Conservation (phyloP, 768 basidiomycete species). For the Myochromella boudieri region DNA sequence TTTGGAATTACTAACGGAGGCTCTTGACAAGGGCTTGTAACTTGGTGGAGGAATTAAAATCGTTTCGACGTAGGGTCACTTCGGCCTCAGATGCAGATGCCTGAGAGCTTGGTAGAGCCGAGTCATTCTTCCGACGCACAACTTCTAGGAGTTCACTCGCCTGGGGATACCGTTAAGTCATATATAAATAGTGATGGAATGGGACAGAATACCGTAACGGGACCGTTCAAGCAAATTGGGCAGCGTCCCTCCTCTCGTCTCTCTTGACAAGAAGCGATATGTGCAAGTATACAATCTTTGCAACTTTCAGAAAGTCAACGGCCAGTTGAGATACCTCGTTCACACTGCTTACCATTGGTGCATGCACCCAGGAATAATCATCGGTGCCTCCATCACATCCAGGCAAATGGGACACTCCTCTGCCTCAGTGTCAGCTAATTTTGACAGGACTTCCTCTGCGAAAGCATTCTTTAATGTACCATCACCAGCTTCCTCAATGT, state of each 20-base stretch:
- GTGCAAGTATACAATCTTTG: conserved; percentile 85
- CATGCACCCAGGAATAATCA: conserved; percentile 73
- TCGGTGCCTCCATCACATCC: conserved; percentile 70
- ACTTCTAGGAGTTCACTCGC: conserved; percentile 66
- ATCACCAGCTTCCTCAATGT: conserved; percentile 31
- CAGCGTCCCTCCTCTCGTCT: conserved; percentile 72
- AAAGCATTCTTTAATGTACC: conserved; percentile 41
- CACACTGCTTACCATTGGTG: conserved; percentile 61
- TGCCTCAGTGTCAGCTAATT: conserved; percentile 51
- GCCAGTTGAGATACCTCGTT: background rate
- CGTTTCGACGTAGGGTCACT: conserved; percentile 69
- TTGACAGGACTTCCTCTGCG: conserved; percentile 64
- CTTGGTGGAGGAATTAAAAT: conserved; percentile 91
- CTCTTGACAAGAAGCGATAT: conserved; percentile 67
- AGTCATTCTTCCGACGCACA: conserved; percentile 34
- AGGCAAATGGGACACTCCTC: conserved; percentile 82
- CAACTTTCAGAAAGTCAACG: conserved; percentile 56
- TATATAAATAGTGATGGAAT: background rate
- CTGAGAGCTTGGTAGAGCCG: conserved; percentile 30
- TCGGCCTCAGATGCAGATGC: conserved; percentile 34
- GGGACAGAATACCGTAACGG: conserved; percentile 48
- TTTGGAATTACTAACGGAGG: conserved; percentile 47
- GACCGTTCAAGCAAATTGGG: conserved; percentile 76
- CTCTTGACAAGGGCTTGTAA: conserved; percentile 77
- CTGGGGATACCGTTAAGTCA: conserved; percentile 26